Percentiles rank a stretch among this genome's conserved stretches.
Evolutionary conservation across 345 rosid genomes (phyloP).

Genomic region (Cardamine chenopodiifolia): DNA sequence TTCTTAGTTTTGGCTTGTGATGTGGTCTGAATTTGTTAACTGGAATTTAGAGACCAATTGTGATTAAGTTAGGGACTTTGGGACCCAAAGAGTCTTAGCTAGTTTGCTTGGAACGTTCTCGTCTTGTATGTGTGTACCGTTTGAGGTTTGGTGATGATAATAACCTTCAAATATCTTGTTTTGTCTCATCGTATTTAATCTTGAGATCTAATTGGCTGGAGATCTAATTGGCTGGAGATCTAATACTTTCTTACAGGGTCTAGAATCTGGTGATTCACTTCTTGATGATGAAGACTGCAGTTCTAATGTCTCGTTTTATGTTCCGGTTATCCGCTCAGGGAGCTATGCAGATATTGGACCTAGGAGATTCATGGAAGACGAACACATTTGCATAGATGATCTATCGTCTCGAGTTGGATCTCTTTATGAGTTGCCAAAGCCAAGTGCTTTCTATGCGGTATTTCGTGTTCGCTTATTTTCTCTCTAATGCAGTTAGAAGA

Average conservation of each 20-base stretch:
- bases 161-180: too few species aligned
- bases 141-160: background rate
- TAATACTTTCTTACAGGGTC: constrained; percentile 16
- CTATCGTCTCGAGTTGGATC: constrained; percentile 62
- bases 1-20: background rate
- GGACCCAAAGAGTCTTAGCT: background rate
- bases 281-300: constrained; percentile 17
- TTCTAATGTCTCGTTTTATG: constrained; percentile 21
- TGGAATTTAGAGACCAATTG: background rate
- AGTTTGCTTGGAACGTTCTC: background rate
- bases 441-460: constrained; percentile 84
- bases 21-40: background rate
- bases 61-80: background rate
- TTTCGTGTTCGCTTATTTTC: background rate
- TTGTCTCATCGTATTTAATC: too few species aligned
- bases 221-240: background rate
- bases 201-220: too few species aligned
- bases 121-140: background rate
- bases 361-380: constrained; percentile 80
- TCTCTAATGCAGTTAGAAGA: background rate
- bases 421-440: constrained; percentile 52
- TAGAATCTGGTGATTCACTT: constrained; percentile 8
- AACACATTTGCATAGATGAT: constrained; percentile 78
- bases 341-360: constrained; percentile 72
- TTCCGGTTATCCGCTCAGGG: constrained; percentile 80